Percentiles rank a stretch among this genome's conserved stretches.
phyloP scores from a whole-genome alignment of 257 asterid species.

The Solanum tarapatanum region DNA sequence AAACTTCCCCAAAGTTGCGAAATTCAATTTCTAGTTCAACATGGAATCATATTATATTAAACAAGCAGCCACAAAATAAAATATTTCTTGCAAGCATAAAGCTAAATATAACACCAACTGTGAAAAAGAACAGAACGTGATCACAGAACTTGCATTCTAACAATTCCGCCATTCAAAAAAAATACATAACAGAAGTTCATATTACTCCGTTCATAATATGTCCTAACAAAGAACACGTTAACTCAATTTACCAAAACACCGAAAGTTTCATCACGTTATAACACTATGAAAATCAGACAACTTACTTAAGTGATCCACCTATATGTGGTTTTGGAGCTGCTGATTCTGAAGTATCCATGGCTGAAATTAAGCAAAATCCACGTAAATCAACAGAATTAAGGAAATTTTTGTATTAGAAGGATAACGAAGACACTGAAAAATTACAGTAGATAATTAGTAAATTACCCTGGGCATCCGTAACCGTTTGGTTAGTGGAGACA shows the following conservation, averaged over 20 bases:
- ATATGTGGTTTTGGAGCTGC: constrained; percentile 7
- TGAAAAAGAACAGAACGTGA: too few relatives aligned
- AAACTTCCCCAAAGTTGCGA: too few relatives aligned
- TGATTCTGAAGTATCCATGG: constrained; percentile 58
- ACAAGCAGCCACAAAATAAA: too few relatives aligned
- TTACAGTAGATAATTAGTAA: neutral
- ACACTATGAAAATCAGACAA: neutral
- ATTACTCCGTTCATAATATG: too few relatives aligned
- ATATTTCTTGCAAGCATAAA: too few relatives aligned
- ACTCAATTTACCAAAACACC: neutral
- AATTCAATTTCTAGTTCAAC: too few relatives aligned
- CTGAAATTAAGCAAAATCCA: constrained; percentile 10
- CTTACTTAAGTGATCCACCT: constrained; percentile 27
- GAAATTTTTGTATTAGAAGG: neutral
- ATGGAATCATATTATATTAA: too few relatives aligned
- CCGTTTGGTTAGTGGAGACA: constrained; percentile 1
- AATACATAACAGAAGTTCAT: too few relatives aligned
- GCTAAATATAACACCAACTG: too few relatives aligned
- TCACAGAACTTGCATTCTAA: too few relatives aligned
- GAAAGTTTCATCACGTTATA: neutral
- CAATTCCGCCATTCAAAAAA: too few relatives aligned
- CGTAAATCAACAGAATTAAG: neutral
- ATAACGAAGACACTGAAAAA: neutral
- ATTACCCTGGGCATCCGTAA: constrained; percentile 21
- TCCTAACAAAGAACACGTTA: neutral